Evolutionary conservation across 106 monocot species (phyloP), one percentile per base, ranked within the genome.

Genomic region (Acanthochlamys bracteata): DNA sequence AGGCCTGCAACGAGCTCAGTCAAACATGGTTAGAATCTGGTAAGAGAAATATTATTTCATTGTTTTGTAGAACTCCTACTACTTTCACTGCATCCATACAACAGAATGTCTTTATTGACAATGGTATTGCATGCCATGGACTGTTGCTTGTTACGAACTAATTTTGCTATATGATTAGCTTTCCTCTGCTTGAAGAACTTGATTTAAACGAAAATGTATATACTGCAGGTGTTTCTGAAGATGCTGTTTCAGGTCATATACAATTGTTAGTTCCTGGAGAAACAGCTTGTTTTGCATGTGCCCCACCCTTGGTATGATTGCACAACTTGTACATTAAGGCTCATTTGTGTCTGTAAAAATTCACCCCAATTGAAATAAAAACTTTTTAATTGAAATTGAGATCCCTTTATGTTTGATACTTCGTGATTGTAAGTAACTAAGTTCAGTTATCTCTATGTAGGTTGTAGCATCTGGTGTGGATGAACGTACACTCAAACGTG

Each of bases 201-300:
- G 43, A 13, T 7, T 43, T 43, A 8, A 43, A 43, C 13, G 13
- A 43, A 43, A 13, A 43, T 8, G 13, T 43, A 43, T 43, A 13
- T 43, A 43, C 13, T 4, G 10, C 90, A 96, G 95, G 95, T 74
- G 95, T 96, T 40, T 96, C 90, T 22, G 95, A 96, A 78, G 95
- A 96, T 91, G 95, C 95, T 72, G 95, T 96, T 66, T 96, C 95
- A 67, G 95, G 95, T 61, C 95, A 96, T 71, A 88, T 96, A 74
- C 95, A 96, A 62, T 73, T 96, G 62, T 66, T 96, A 49, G 59
- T 90, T 74, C 95, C 95, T 66, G 90, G 95, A 39, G 90, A 90
- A 73, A 96, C 82, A 57, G 95, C 95, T 63, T 96, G 95, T 74
- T 96, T 96, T 83, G 90, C 95, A 56, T 90, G 95, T 77, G 95